These are phyloP conservation scores for Persicaria maculosa DNA, from an alignment of 148 eudicot species.

Conservation along the genomic window DNA sequence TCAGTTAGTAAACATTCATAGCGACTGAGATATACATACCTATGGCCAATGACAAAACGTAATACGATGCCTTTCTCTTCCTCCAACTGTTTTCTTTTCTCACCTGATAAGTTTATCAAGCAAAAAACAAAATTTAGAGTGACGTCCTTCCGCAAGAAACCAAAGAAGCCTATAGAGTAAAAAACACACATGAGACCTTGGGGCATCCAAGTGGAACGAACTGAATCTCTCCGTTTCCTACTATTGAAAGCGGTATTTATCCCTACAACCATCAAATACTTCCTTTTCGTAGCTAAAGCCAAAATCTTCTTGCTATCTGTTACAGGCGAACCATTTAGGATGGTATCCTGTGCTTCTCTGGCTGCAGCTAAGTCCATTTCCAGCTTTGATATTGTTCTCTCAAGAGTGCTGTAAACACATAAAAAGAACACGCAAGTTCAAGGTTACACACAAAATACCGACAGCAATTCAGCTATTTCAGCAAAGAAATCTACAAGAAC, in stretches of 20 bases:
- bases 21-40: background rate
- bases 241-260: slow-evolving; percentile 92
- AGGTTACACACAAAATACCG: background rate
- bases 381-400: slow-evolving; percentile 74
- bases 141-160: background rate
- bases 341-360: slow-evolving; percentile 79
- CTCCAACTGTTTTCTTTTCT: slow-evolving; percentile 11
- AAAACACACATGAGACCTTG: slow-evolving; percentile 42
- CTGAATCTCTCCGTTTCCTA: slow-evolving; percentile 85
- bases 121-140: background rate
- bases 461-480: background rate
- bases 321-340: slow-evolving; percentile 59
- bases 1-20: background rate
- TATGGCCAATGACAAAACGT: slow-evolving; percentile 15
- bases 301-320: slow-evolving; percentile 27
- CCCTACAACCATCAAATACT: slow-evolving; percentile 81
- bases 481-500: background rate
- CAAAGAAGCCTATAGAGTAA: background rate
- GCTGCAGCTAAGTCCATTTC: slow-evolving; percentile 97
- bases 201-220: slow-evolving; percentile 98
- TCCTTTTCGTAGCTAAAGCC: slow-evolving; percentile 46
- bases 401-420: slow-evolving; percentile 47
- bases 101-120: slow-evolving; percentile 6
- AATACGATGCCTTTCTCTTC: slow-evolving; percentile 13
- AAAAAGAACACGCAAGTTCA: background rate